Conservation (phyloP, 78 protist species). For the Monosiga brevicollis region DNA sequence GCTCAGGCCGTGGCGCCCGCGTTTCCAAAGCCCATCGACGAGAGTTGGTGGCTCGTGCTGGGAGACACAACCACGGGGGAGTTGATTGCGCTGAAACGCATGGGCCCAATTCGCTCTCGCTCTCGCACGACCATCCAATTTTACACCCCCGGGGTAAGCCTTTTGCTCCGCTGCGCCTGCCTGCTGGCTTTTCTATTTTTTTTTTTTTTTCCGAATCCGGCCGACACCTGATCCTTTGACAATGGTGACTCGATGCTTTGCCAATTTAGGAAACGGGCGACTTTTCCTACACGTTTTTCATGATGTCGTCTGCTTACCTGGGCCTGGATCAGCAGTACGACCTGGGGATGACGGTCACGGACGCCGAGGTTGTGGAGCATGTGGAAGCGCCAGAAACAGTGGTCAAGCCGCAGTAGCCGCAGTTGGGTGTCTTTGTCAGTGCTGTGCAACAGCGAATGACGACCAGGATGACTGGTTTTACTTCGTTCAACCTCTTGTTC, state of each 20-base stretch:
- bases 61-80: slow-evolving; percentile 30
- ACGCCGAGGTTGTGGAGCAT: too few relatives aligned
- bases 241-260: background rate
- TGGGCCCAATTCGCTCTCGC: background rate
- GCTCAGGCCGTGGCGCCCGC: slow-evolving; percentile 19
- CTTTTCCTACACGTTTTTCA: background rate
- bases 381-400: too few relatives aligned
- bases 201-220: background rate
- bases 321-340: slow-evolving; percentile 48
- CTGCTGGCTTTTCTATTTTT: background rate
- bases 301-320: slow-evolving; percentile 47
- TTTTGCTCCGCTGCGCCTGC: background rate
- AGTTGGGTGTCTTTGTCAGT: too few relatives aligned
- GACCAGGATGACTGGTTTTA: too few relatives aligned
- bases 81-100: slow-evolving; percentile 47
- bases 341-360: background rate
- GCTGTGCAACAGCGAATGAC: too few relatives aligned
- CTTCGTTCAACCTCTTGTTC: too few relatives aligned
- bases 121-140: background rate
- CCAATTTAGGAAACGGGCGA: background rate
- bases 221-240: background rate
- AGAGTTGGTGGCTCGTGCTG: slow-evolving; percentile 38
- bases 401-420: too few relatives aligned
- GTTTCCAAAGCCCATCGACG: slow-evolving; percentile 35
- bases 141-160: background rate